Percentiles rank a stretch among this genome's conserved stretches.
Conservation (phyloP, 164 flowering plant genomes). For the Umbilicus rupestris region DNA sequence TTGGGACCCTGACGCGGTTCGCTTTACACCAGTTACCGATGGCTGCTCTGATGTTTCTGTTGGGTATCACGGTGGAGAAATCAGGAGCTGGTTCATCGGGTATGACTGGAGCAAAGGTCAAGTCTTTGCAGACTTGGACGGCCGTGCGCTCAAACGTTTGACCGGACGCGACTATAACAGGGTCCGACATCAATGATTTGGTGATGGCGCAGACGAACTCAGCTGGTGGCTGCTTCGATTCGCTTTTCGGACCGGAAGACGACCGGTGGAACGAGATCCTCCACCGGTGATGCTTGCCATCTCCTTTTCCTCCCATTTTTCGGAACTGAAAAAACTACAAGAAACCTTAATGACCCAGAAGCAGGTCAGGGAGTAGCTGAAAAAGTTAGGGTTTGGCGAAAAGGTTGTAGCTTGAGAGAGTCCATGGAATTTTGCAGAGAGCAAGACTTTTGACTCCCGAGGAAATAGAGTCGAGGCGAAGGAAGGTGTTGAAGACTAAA, state of each 20-base stretch:
- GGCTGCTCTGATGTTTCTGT: conserved; percentile 48
- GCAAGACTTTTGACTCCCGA: not conserved
- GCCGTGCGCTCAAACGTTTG: conserved; percentile 75
- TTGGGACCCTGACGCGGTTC: conserved; percentile 25
- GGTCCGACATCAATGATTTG: conserved; percentile 64
- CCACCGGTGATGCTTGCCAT: not conserved
- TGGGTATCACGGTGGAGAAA: conserved; percentile 54
- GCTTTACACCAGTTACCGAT: conserved; percentile 59
- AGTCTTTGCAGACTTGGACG: conserved; percentile 44
- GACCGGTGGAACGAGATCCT: not conserved
- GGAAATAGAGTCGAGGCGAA: not conserved
- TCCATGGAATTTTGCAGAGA: not conserved
- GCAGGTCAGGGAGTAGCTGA: not conserved
- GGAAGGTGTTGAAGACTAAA: not conserved
- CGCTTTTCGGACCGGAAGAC: not conserved
- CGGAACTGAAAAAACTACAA: not conserved
- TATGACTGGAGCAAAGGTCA: conserved; percentile 35
- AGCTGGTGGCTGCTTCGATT: conserved; percentile 26
- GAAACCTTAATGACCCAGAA: not conserved
- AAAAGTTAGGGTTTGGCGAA: not conserved
- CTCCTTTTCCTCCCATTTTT: conserved; percentile 2
- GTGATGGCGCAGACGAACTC: conserved; percentile 76
- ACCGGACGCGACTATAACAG: conserved; percentile 77
- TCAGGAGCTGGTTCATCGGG: conserved; percentile 48
- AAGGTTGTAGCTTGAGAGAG: not conserved